A percentile compares a stretch with the other conserved stretches of the same genome.
Evolutionary conservation across 2,329 filamentous ascomycete genomes (phyloP).

Genomic region (Calonectria crousiana): DNA sequence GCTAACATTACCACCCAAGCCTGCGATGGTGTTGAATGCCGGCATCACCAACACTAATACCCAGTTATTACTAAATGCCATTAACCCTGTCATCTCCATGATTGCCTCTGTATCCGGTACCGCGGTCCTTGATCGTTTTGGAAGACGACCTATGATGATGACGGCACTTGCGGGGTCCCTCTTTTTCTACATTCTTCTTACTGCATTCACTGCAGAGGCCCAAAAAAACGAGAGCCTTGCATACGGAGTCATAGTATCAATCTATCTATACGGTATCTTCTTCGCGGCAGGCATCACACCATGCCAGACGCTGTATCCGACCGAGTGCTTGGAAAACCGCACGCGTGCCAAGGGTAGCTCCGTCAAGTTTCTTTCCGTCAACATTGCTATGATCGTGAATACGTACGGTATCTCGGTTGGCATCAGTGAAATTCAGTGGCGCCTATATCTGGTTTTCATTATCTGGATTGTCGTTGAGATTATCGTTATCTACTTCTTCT

Average conservation of each 20-base stretch:
- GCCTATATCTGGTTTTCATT: conserved; percentile 54
- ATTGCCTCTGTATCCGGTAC: conserved; percentile 62
- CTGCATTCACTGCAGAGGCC: conserved; percentile 51
- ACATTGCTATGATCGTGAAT: neutral
- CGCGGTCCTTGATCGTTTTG: conserved; percentile 60
- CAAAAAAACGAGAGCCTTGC: conserved; percentile 49
- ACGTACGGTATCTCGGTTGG: neutral
- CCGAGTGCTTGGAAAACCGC: neutral
- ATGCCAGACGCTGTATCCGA: neutral
- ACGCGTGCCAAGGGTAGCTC: conserved; percentile 17
- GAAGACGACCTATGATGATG: conserved; percentile 64
- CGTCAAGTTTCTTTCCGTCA: neutral
- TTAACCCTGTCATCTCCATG: conserved; percentile 63
- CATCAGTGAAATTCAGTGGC: conserved; percentile 46
- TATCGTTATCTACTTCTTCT: conserved; percentile 51
- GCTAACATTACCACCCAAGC: neutral
- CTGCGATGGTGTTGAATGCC: conserved; percentile 61
- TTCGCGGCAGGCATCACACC: neutral
- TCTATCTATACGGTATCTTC: conserved; percentile 47
- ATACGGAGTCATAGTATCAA: conserved; percentile 64
- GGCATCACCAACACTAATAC: conserved; percentile 54
- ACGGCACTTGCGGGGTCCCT: conserved; percentile 61
- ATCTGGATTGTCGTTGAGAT: conserved; percentile 42
- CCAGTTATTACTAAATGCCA: conserved; percentile 64
- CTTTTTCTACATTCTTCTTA: conserved; percentile 62